Evolutionary conservation across 345 rosid species (phyloP).

Genomic region (Chamaenerion angustifolium): DNA sequence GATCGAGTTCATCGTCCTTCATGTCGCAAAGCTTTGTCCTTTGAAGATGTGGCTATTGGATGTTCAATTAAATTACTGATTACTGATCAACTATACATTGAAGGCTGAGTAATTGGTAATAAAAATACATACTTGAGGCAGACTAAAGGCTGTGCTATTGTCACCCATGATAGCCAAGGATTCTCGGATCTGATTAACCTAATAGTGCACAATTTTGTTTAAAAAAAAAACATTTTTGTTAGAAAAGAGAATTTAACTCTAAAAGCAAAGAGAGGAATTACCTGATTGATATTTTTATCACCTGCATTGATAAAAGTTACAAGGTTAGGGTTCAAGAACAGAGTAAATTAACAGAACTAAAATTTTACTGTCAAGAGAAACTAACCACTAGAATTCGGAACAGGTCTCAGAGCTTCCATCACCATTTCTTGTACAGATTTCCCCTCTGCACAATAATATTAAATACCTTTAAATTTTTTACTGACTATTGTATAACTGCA

Average conservation of each 20-base stretch:
- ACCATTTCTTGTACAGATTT: constrained; percentile 97
- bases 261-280: constrained; percentile 7
- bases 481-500: background rate
- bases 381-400: constrained; percentile 73
- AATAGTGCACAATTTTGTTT: no score
- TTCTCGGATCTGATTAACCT: constrained; percentile 93
- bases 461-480: background rate
- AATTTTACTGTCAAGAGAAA: constrained; percentile 4
- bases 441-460: constrained; percentile 60
- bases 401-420: constrained; percentile 75
- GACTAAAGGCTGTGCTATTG: constrained; percentile 95
- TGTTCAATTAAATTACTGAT: background rate
- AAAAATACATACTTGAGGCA: constrained; percentile 73
- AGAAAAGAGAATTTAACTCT: constrained; percentile 10
- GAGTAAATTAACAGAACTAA: background rate
- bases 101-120: background rate
- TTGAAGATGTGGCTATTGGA: constrained; percentile 16
- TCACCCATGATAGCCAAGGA: constrained; percentile 93
- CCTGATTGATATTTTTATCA: constrained; percentile 22
- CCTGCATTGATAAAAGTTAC: constrained; percentile 38
- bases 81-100: background rate
- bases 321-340: constrained; percentile 5
- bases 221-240: background rate
- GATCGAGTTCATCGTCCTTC: constrained; percentile 84
- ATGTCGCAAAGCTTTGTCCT: constrained; percentile 96